Conservation (phyloP, 257 asterid genomes). For the Mitragyna speciosa region DNA sequence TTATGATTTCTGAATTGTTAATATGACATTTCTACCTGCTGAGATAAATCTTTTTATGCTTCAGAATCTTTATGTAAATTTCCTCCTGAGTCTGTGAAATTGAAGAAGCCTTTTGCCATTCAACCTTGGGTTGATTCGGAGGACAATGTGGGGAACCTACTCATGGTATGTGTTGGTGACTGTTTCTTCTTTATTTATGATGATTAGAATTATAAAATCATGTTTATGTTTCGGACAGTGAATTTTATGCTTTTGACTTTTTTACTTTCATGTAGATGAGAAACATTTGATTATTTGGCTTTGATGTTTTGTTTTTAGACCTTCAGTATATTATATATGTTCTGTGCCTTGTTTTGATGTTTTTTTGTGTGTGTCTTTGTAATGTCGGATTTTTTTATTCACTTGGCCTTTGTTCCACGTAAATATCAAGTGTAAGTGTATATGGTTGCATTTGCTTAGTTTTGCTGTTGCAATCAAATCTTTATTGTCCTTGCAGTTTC, state of each 20-base stretch:
- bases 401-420: neutral
- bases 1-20: neutral
- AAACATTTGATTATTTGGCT: neutral
- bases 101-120: conserved; percentile 76
- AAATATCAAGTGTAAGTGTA: neutral
- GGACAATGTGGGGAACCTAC: conserved; percentile 87
- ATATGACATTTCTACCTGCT: conserved; percentile 10
- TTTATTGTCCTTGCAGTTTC: neutral
- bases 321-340: neutral
- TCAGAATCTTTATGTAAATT: conserved; percentile 82
- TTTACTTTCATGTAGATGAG: neutral
- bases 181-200: neutral
- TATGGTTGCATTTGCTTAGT: neutral
- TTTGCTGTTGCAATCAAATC: neutral
- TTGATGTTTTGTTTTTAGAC: neutral
- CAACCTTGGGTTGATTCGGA: conserved; percentile 92
- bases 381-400: neutral
- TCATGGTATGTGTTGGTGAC: conserved; percentile 65
- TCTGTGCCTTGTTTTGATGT: neutral
- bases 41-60: conserved; percentile 28
- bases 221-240: neutral
- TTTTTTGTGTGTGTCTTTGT: neutral
- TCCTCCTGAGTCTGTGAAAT: conserved; percentile 78
- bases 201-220: neutral
- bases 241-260: neutral